Base-by-base conservation (phyloP, 805 yeast species). In the Lachancea mirantina region DNA sequence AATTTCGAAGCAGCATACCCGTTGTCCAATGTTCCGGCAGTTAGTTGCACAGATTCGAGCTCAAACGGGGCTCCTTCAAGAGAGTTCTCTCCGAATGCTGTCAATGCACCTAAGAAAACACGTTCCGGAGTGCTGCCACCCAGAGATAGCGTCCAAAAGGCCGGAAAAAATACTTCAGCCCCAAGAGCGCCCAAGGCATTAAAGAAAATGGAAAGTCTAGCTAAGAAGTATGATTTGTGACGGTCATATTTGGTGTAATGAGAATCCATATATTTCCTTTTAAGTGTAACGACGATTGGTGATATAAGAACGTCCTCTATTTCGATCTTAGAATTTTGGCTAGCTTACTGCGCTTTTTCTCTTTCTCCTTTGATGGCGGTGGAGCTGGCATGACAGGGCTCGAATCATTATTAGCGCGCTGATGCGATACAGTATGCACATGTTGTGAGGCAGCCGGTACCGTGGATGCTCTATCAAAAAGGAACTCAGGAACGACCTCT, bases 321-420 rank as follows among this genome's bases (percentile, higher is more conserved):
- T 45, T 50, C 14, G 48, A 47, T 32, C 55, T 70, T 36, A 73
- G 62, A 26, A 73, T 61, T 37, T 63, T 67, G 34, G 67, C 65
- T 35, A 74, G 63, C 40, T 67, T 69, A 9, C 63, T 57, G 23
- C 65, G 62, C 50, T 72, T 67, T 36, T 66, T 70, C 43, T 64
- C 65, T 28, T 65, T 64, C 21, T 55, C 50, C 6, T 41, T 39
- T n/a, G 41, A 22, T 10, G 39, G 36, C 9, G 40, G 40, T 16
- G 39, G 40, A 16, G 37, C 38, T 11, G 32, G 35, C 23, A 30
- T 32, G 20, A 40, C 40, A 15, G 55, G 54, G 21, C 39, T 38
- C 6, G 55, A 54, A 15, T 34, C 30, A 11, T 22, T 20, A 4
- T 14, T 19, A 11, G 31, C 16, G 23, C 28, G 28, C 25, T 41